Evolutionary conservation across 1,284 basidiomycete genomes (phyloP), one percentile per base, ranked within the genome.

Genomic region (Leccinum pachyderme): DNA sequence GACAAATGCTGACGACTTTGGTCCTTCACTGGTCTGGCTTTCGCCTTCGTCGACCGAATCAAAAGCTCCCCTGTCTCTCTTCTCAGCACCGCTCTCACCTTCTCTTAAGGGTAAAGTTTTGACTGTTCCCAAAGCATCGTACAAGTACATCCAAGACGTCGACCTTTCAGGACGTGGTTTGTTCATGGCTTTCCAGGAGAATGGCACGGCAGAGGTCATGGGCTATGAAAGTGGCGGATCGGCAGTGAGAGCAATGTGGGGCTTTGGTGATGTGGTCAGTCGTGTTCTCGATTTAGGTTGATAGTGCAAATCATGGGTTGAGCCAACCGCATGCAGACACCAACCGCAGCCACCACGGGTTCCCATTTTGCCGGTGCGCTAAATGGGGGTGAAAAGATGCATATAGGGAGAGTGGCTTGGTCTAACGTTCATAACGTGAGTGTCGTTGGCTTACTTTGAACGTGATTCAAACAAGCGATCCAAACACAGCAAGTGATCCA

Each of bases 331-430:
- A 37, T 18, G 31, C 52, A 81, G 77, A 72, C 70, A 13, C 63
- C 72, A 18, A 76, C 79, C 4, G 62, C 72, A 3, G 69, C 72
- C 11, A 70, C 75, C 12, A 65, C 79, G 0, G 73, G 75, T 18
- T 81, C 86, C 0, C 69, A 81, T 1, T 92, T 83, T 65, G 68
- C 82, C 3, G 89, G 89, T 39, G 82, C 78, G 4, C 58, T 83
- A 2, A 84, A 89, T 62, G 74, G 74, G 41, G 69, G 80, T 25
- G 86, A 85, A 7, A 66, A 74, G 5, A 77, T 83, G 0, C 86
- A 86, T 63, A 71, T 97, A 55, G 82, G 82, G 22, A 82, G 91
- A 29, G 74, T 92, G 15, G 89, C 82, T 65, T 95, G 88, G 87
- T 87, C 87, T 0, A 77, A 82, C 59, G 63, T 67, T 2, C 65